phyloP scores from a whole-genome alignment of 1,139 yeast genomes.

The Magnusiomyces tetraspermus region DNA sequence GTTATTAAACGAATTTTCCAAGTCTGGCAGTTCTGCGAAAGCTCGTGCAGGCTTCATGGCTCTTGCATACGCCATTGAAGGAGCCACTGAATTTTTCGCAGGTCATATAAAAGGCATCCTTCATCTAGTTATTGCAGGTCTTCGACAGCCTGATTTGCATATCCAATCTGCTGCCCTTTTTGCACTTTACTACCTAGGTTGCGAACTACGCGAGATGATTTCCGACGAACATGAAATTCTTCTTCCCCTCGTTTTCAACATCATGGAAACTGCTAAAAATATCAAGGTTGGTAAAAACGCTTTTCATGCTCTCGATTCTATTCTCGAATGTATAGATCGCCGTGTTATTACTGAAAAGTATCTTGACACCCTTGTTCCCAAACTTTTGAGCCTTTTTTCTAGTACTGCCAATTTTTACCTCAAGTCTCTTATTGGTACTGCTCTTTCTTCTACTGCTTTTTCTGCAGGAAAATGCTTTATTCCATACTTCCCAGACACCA shows the following conservation, averaged over 20 bases:
- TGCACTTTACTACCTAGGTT: constrained; percentile 67
- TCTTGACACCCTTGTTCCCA: constrained; percentile 61
- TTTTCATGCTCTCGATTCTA: constrained; percentile 81
- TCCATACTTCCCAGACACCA: constrained; percentile 78
- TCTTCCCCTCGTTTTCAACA: constrained; percentile 76
- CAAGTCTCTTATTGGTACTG: constrained; percentile 84
- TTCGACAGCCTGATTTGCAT: constrained; percentile 64
- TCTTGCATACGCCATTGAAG: constrained; percentile 75
- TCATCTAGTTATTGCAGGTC: constrained; percentile 62
- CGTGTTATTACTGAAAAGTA: constrained; percentile 69
- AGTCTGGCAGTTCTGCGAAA: constrained; percentile 59
- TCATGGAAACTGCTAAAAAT: constrained; percentile 78
- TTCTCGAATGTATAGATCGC: constrained; percentile 83
- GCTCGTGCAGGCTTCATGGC: constrained; percentile 84
- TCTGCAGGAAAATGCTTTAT: constrained; percentile 83
- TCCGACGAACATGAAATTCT: constrained; percentile 75
- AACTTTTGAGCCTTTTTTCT: constrained; percentile 70
- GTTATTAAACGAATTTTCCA: constrained; percentile 51
- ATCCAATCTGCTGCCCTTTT: constrained; percentile 85
- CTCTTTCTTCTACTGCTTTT: constrained; percentile 94
- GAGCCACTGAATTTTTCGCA: constrained; percentile 88
- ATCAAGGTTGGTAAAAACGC: constrained; percentile 85
- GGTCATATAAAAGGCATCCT: constrained; percentile 65
- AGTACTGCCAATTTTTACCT: constrained; percentile 56
- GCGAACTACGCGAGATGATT: constrained; percentile 74